These are phyloP conservation scores for Hypericum perforatum DNA, from an alignment of 345 rosid genomes.

Conservation along the genomic window DNA sequence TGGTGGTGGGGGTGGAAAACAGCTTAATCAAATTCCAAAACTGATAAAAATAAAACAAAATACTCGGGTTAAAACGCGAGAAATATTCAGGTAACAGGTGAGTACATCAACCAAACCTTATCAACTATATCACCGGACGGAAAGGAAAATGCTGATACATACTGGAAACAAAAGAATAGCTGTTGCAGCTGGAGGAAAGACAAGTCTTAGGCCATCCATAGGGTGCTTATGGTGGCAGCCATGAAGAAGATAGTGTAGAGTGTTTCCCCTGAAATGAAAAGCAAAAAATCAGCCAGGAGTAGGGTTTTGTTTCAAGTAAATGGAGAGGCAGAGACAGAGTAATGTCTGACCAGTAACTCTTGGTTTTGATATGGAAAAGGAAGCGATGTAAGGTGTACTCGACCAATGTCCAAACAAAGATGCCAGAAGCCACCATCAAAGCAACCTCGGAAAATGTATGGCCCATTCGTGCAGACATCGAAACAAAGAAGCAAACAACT, in stretches of 20 bases:
- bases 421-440: slow-evolving; percentile 46
- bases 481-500: slow-evolving; percentile 52
- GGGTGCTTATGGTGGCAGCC: slow-evolving; percentile 96
- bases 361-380: slow-evolving; percentile 85
- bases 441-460: slow-evolving; percentile 44
- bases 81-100: neutral
- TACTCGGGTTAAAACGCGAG: neutral
- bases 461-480: slow-evolving; percentile 56
- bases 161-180: slow-evolving; percentile 61
- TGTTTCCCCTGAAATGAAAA: slow-evolving; percentile 47
- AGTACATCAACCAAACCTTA: neutral
- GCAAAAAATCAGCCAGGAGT: too few species aligned
- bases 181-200: slow-evolving; percentile 75
- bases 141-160: slow-evolving; percentile 10
- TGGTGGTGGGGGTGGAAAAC: slow-evolving; percentile 49
- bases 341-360: slow-evolving; percentile 63
- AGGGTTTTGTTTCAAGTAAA: neutral
- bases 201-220: slow-evolving; percentile 77
- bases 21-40: slow-evolving; percentile 61
- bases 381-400: slow-evolving; percentile 93
- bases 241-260: slow-evolving; percentile 71
- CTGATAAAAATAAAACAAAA: slow-evolving; percentile 23
- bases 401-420: slow-evolving; percentile 74
- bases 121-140: neutral
- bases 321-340: slow-evolving; percentile 15